Evolutionary conservation across 306 rosid genomes (phyloP).

Genomic region (Sindora glabra): DNA sequence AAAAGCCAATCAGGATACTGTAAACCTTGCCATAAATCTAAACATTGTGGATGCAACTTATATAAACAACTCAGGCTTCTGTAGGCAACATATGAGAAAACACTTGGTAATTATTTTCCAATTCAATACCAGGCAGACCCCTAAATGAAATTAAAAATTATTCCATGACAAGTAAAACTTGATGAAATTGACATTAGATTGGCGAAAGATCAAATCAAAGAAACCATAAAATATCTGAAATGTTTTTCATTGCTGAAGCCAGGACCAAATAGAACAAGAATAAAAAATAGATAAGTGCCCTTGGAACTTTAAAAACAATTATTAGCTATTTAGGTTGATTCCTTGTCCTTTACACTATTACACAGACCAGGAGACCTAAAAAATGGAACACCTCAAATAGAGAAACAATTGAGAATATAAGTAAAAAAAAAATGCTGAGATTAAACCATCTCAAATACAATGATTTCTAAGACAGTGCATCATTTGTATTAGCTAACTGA

Average conservation of each 20-base stretch:
- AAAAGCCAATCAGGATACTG: not conserved
- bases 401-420: not conserved
- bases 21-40: not conserved
- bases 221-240: not conserved
- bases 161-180: not conserved
- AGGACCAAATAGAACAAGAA: not conserved
- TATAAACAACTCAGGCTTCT: not conserved
- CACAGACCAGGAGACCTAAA: not conserved
- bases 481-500: conserved; percentile 1
- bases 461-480: not conserved
- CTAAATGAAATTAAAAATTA: not conserved
- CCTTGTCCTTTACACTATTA: not conserved
- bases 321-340: not conserved
- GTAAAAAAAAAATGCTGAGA: not conserved
- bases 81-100: not conserved
- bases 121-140: not conserved
- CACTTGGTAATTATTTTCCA: not conserved
- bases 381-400: not conserved
- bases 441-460: not conserved
- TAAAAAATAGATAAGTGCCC: not conserved
- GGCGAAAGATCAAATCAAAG: not conserved
- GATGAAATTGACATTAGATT: not conserved
- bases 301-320: not conserved
- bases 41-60: not conserved
- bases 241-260: not conserved